phyloP scores from a whole-genome alignment of 192 early-diverging fungal genomes.

The Diversispora eburnea region DNA sequence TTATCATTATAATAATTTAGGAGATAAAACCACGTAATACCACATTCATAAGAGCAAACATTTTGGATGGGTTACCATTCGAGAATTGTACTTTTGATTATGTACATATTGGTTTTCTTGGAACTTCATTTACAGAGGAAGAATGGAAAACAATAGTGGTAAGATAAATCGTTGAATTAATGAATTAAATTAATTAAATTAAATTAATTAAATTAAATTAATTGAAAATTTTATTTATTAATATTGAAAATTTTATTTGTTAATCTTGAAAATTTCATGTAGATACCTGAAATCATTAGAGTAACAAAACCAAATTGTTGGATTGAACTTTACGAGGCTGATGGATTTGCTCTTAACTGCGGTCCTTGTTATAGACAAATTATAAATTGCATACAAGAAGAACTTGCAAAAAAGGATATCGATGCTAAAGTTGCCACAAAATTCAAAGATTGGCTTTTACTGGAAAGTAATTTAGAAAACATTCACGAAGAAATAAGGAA shows the following conservation, averaged over 20 bases:
- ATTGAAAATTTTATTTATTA: too few species aligned
- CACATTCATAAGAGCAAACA: not conserved
- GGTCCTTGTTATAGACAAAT: not conserved
- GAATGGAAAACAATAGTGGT: not conserved
- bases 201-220: not conserved
- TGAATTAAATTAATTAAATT: not conserved
- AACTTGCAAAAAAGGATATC: not conserved
- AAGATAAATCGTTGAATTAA: too few species aligned
- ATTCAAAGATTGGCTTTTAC: not conserved
- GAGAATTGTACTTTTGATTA: conserved; percentile 17
- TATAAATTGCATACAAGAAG: not conserved
- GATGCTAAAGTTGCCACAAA: not conserved
- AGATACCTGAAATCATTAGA: conserved; percentile 28
- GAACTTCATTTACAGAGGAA: not conserved
- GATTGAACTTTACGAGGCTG: conserved; percentile 41
- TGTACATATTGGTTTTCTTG: conserved; percentile 11
- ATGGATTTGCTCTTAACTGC: not conserved
- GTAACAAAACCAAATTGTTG: conserved; percentile 39
- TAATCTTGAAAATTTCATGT: not conserved
- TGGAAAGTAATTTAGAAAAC: not conserved
- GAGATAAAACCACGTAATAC: conserved; percentile 15
- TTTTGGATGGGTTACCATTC: conserved; percentile 20
- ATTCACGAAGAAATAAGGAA: not conserved
- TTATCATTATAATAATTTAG: too few species aligned
- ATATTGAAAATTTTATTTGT: not conserved